These are phyloP conservation scores for Huntiella savannae DNA, from an alignment of 2,329 filamentous ascomycete genomes.

Conservation along the genomic window DNA sequence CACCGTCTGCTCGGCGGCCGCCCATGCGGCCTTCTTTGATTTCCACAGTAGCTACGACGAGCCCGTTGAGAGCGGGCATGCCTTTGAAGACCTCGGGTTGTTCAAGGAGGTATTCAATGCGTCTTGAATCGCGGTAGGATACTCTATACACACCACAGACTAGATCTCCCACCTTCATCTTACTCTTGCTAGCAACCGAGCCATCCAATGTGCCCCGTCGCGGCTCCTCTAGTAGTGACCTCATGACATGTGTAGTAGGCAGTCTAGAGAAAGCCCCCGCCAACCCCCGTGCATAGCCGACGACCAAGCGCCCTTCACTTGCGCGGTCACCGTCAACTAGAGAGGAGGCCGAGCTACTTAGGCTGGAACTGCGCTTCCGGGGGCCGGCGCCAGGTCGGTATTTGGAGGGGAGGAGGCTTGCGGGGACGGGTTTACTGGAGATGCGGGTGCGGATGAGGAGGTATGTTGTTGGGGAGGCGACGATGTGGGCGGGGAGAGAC, in stretches of 20 bases:
- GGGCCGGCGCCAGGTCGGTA: not conserved
- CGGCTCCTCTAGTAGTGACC: constrained; percentile 14
- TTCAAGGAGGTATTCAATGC: constrained; percentile 17
- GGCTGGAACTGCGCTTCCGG: not conserved
- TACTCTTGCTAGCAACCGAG: constrained; percentile 13
- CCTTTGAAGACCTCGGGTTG: constrained; percentile 13
- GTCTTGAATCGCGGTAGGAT: constrained; percentile 13
- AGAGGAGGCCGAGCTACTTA: not conserved
- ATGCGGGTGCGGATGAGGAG: constrained; percentile 16
- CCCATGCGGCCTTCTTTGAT: constrained; percentile 1
- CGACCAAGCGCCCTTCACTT: constrained; percentile 9
- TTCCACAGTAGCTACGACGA: constrained; percentile 11
- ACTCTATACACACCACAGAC: constrained; percentile 19
- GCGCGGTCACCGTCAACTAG: not conserved
- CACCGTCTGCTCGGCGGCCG: not conserved
- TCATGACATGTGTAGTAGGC: constrained; percentile 18
- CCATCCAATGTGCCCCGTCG: constrained; percentile 15
- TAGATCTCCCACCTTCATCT: constrained; percentile 16
- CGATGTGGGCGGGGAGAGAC: constrained; percentile 14
- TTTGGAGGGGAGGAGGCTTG: not conserved
- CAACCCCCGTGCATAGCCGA: constrained; percentile 15
- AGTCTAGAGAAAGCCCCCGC: constrained; percentile 19
- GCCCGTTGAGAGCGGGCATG: constrained; percentile 9
- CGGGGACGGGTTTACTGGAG: constrained; percentile 14
- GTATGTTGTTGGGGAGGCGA: constrained; percentile 10